Conservation (phyloP, 202 grass and related monocot species). For the Cymbopogon flexuosus region DNA sequence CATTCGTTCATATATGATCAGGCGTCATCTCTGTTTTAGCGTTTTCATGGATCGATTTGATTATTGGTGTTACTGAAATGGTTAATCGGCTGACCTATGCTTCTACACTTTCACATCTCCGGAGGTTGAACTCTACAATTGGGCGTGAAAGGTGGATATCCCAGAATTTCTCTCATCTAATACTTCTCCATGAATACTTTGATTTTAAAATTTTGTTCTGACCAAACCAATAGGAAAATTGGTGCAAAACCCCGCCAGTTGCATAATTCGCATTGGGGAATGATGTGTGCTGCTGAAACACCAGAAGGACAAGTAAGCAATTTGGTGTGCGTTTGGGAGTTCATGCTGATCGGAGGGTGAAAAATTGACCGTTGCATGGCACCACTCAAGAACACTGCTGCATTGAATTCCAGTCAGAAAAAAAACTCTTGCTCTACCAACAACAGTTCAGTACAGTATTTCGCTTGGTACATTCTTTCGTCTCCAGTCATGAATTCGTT, state of each 20-base stretch:
- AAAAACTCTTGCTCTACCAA: not conserved
- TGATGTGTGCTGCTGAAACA: too few species aligned
- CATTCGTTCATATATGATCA: conserved; percentile 9
- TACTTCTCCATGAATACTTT: conserved; percentile 20
- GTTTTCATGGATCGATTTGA: not conserved
- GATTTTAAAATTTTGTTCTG: conserved; percentile 1
- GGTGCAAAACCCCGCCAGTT: conserved; percentile 75
- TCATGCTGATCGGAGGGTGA: too few species aligned
- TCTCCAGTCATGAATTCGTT: not conserved
- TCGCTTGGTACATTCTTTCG: not conserved
- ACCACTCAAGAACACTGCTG: not conserved
- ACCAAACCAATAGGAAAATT: too few species aligned
- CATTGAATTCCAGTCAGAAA: not conserved
- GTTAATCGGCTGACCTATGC: too few species aligned
- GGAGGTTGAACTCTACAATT: conserved; percentile 93
- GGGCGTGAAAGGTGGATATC: conserved; percentile 63
- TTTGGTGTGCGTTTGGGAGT: too few species aligned
- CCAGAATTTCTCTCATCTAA: not conserved
- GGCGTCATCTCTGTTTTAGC: not conserved
- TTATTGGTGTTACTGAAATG: not conserved
- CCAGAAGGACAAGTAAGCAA: too few species aligned
- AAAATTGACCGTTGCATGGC: not conserved
- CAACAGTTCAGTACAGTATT: not conserved
- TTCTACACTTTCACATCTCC: conserved; percentile 49
- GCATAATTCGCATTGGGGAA: conserved; percentile 39